phyloP scores from a whole-genome alignment of 305 asterid species.

The Andrographis paniculata region DNA sequence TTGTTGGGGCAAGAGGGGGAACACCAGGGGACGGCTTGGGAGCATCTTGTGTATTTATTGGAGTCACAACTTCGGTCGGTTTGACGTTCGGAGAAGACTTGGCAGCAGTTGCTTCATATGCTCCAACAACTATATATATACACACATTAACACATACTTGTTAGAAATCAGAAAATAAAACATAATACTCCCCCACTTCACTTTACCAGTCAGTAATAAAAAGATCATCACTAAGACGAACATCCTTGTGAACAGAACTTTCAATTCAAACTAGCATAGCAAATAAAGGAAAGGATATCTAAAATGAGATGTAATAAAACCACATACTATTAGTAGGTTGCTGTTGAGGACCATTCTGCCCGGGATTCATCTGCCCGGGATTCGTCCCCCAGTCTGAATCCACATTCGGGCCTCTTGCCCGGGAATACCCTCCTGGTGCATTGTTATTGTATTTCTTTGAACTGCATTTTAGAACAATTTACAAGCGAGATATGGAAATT shows the following conservation, averaged over 20 bases:
- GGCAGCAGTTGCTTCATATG: conserved; percentile 29
- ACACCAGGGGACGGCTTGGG: conserved; percentile 46
- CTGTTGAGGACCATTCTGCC: conserved; percentile 40
- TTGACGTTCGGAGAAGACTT: conserved; percentile 23
- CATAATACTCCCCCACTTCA: neutral
- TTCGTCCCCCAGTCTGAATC: conserved; percentile 25
- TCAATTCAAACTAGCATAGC: neutral
- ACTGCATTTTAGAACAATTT: conserved; percentile 20
- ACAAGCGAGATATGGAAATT: neutral
- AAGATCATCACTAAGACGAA: neutral
- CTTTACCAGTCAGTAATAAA: neutral
- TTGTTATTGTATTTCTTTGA: conserved; percentile 39
- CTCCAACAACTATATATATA: conserved; percentile 26
- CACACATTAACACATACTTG: neutral
- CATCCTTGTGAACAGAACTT: neutral
- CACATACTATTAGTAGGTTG: conserved; percentile 47
- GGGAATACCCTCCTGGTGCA: conserved; percentile 59
- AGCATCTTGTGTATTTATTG: conserved; percentile 37
- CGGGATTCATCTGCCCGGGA: conserved; percentile 44
- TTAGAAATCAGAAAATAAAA: neutral
- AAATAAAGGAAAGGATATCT: neutral
- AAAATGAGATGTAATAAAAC: neutral
- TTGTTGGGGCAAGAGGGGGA: conserved; percentile 34
- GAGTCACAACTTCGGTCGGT: conserved; percentile 32
- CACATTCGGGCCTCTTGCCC: conserved; percentile 34